Base-by-base conservation (phyloP, 352 stramenopile species). In the Phytophthora sp. region DNA sequence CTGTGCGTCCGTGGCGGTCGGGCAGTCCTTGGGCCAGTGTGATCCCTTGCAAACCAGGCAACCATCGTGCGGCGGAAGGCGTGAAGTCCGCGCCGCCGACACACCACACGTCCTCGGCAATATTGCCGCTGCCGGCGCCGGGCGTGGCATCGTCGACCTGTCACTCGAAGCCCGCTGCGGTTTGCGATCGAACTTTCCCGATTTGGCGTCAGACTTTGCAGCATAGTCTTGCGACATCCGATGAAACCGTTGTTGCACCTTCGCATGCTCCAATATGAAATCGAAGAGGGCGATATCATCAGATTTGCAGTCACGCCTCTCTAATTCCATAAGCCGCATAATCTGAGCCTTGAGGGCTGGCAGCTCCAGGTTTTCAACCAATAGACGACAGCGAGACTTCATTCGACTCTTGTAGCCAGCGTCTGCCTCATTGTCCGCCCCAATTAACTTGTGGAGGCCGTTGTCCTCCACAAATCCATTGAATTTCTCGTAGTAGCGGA, bases 241-340 rank as follows among this genome's bases (percentile, higher is more conserved):
- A 49, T 49, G 35, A 38, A 49, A 58, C 21, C 51, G 35, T 21
- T 58, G n/a, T 18, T 45, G 33, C 44, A 57, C 13, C 4, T 57
- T 57, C 31, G 49, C 49, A 5, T 57, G 20, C 8, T 57, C 49
- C 21, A 45, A 20, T 57, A 33, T 56, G 18, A 42, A 21, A 9
- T 56, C 47, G 16, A 56, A 56, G 47, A 56, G 31, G 49, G 31
- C 31, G n/a, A 57, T 31, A 45, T 57, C 49, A 30, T 39, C 27
- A 20, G 27, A 41, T 20, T 54, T 54, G 46, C 27, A 54, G 27
- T 54, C 27, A n/a, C 49, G 49, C 31, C 20, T 46, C 20, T 57
- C 18, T 7, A 44, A 45, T 1, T 45, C 49, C 31, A 45, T 45
- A 33, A 57, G 49, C 2, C 31, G 49, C 0, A 1, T 35, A 11